Conservation (phyloP, 2,329 filamentous ascomycete genomes). For the Phyllosticta citriasiana region DNA sequence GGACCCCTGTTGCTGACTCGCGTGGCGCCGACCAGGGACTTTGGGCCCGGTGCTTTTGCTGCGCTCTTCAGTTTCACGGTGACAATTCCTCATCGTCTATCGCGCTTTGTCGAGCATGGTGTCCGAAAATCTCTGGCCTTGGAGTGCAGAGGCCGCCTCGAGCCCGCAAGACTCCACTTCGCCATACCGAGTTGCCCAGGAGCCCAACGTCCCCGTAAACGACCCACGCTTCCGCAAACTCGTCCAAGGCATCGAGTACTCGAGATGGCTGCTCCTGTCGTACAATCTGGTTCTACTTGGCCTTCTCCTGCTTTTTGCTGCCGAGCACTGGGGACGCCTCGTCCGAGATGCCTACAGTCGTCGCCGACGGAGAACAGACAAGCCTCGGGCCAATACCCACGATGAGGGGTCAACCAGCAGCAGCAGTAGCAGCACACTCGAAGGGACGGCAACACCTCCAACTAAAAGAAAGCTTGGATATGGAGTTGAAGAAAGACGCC, state of each 20-base stretch:
- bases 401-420: constrained; percentile 20
- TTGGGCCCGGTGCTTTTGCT: background rate
- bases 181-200: background rate
- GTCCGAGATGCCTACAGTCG: constrained; percentile 10
- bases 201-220: constrained; percentile 17
- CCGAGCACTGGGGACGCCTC: constrained; percentile 26
- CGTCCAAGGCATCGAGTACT: constrained; percentile 29
- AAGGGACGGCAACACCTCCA: constrained; percentile 26
- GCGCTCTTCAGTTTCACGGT: background rate
- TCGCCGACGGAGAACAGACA: background rate
- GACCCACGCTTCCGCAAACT: constrained; percentile 27
- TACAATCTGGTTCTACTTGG: constrained; percentile 32
- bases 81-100: background rate
- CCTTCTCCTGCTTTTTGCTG: constrained; percentile 27
- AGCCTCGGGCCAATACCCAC: background rate
- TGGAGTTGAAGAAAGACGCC: background rate
- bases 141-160: background rate
- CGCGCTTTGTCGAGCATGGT: background rate
- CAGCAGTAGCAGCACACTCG: constrained; percentile 30
- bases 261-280: constrained; percentile 26
- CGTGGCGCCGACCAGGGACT: background rate
- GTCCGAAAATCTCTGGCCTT: background rate
- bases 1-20: background rate
- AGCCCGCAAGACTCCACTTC: background rate
- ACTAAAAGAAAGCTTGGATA: constrained; percentile 11